Evolutionary conservation across 75 land plant genomes (phyloP), one percentile per base, ranked within the genome.

Genomic region (Pinus albicaulis): DNA sequence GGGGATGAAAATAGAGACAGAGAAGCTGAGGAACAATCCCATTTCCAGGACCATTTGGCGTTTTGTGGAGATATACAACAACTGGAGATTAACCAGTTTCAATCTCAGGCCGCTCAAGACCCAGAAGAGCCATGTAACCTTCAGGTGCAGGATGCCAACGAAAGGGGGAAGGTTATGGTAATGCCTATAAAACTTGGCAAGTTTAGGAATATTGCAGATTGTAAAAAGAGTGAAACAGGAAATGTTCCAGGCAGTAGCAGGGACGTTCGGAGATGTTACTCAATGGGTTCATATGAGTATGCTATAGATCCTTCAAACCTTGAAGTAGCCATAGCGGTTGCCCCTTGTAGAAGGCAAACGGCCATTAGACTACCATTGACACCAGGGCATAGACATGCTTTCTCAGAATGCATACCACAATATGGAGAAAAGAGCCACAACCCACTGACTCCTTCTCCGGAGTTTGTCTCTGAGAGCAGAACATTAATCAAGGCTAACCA

Each of bases 171-270:
- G 14, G 56, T 53, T 5, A 76, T 71, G 44, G 61, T 71, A 24
- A 75, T 78, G 15, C 61, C 80, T 14, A 71, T 82, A n/a, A 78
- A 82, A 24, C 61, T 82, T 7, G 84, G 84, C 7, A 82, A 82
- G 34, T 78, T 78, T 22, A 61, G 77, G 58, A 34, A 56, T 36
- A 59, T 72, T 17, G 73, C 76, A 19, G 28, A 55, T 55, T 24
- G 34, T 12, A n/a, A 12, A 11, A 0, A 17, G 24, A 36, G 15
- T 19, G 17, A 16, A 19, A 22, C 22, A 15, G 34, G 25, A 15
- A 31, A 24, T 31, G 70, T 66, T 15, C 15, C n/a, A 19, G 25
- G 70, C 19, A 53, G 48, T 26, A 52, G 56, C 44, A 3, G 16
- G 17, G 61, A 56, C 22, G 10, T 19, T 15, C 38, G 79, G 65